Evolutionary conservation across 2,329 filamentous ascomycete genomes (phyloP).

Genomic region (Lachnellula subtilissima): DNA sequence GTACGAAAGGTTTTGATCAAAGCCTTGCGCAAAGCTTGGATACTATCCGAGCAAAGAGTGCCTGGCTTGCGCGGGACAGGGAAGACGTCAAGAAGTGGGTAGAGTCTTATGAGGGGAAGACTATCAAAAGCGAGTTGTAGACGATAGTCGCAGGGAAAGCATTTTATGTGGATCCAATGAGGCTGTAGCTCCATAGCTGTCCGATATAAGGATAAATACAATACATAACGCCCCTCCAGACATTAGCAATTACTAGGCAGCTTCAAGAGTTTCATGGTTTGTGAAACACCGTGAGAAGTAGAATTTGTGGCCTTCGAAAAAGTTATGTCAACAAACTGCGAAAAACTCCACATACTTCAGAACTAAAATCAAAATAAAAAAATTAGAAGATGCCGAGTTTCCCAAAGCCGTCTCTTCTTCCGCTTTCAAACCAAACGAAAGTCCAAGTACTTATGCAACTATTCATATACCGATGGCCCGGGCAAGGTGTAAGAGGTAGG

Average conservation of each 20-base stretch:
- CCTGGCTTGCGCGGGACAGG: slow-evolving; percentile 72
- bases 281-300: slow-evolving; percentile 18
- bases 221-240: not conserved
- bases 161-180: not conserved
- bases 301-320: slow-evolving; percentile 15
- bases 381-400: too few relatives aligned
- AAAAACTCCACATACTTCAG: too few relatives aligned
- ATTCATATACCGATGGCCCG: slow-evolving; percentile 9
- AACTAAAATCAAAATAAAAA: too few relatives aligned
- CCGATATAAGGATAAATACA: not conserved
- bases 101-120: slow-evolving; percentile 46
- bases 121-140: slow-evolving; percentile 30
- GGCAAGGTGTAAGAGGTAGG: slow-evolving; percentile 11
- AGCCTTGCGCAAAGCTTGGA: slow-evolving; percentile 87
- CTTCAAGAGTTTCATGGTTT: slow-evolving; percentile 19
- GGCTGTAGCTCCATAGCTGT: too few relatives aligned
- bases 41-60: slow-evolving; percentile 75
- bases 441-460: not conserved
- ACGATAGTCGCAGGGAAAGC: not conserved
- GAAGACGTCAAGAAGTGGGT: slow-evolving; percentile 73
- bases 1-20: slow-evolving; percentile 83
- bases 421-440: slow-evolving; percentile 24
- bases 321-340: slow-evolving; percentile 22
- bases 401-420: slow-evolving; percentile 37
- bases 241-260: slow-evolving; percentile 35